Evolutionary conservation across 495 filamentous ascomycete species (phyloP), one percentile per base, ranked within the genome.

Genomic region (Penicillium salamii): DNA sequence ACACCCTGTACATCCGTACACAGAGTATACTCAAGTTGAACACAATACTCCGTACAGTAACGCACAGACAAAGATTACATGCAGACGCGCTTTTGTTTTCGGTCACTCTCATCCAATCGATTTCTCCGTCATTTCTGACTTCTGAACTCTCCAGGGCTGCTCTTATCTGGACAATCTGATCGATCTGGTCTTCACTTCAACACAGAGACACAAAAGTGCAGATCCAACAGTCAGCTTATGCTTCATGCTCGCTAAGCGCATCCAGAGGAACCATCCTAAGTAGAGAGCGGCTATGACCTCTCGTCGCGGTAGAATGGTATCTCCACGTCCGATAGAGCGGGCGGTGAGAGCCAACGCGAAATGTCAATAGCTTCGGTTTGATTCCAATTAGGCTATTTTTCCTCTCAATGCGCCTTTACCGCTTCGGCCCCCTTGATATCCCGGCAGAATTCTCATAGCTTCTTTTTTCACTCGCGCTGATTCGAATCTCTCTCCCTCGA

Each of bases 301-400:
- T n/a, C n/a, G n/a, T n/a, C n/a, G n/a, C 23, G 23, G 23, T 26
- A 26, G 29, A 32, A 11, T 32, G 29, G 12, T 32, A 32, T 32
- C 29, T 13, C 7, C 7, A 32, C 12, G 29, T 13, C 29, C 29
- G 13, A 33, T 44, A 48, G 18, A 13, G 13, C 34, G 37, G 46
- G 46, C 46, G 46, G 46, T 48, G 46, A 48, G 46, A 40, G 36
- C 8, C 18, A 45, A 48, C 18, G 26, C 46, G 28, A 48, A 32
- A 48, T 48, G 29, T 39, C 46, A 48, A 48, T 48, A 48, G 46
- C 46, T 48, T 48, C 46, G 46, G 28, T 24, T 46, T 46, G 31
- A 35, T 20, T 46, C 43, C 33, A 36, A 36, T 46, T 46, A 46
- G 43, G 43, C 33, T n/a, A 46, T 46, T 35, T 45, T 46, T 18